Percentiles rank a stretch among this genome's conserved stretches.
Conservation (phyloP, 208 protist genomes). For the Acanthamoeba culbertsoni region DNA sequence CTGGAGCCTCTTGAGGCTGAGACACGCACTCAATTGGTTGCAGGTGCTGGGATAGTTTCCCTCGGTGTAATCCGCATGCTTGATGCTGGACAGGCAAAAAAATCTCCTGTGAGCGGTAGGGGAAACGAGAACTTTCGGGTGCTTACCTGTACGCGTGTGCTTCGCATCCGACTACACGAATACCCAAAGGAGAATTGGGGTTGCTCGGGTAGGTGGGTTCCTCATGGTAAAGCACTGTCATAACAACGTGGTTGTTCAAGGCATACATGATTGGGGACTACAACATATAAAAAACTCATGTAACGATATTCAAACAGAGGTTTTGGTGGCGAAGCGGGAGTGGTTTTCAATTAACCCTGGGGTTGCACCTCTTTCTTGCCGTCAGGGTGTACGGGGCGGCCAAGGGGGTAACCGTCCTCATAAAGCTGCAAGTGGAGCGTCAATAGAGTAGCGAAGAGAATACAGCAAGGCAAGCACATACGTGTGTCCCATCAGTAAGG, state of each 20-base stretch:
- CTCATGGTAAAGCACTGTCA: slow-evolving; percentile 73
- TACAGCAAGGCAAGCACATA: not conserved
- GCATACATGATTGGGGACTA: not conserved
- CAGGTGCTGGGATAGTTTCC: not conserved
- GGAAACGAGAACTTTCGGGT: not conserved
- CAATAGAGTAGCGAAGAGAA: not conserved
- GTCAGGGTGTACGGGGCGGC: not conserved
- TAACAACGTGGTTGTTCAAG: slow-evolving; percentile 82
- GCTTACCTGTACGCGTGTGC: slow-evolving; percentile 71
- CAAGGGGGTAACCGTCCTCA: not conserved
- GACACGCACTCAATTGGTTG: not conserved
- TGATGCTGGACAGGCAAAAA: not conserved
- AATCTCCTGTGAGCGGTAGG: not conserved
- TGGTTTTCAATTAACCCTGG: not conserved
- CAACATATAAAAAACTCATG: not conserved
- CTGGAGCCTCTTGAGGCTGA: too few species aligned
- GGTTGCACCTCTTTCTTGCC: not conserved
- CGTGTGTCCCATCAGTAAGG: not conserved
- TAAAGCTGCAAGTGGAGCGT: not conserved
- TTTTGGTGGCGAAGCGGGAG: too few species aligned
- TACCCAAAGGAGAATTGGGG: not conserved
- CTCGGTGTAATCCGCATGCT: not conserved
- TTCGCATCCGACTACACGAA: slow-evolving; percentile 84
- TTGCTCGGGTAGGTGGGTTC: not conserved
- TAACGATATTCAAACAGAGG: not conserved